phyloP scores from a whole-genome alignment of 495 filamentous ascomycete species.

The Xylaria cubensis region DNA sequence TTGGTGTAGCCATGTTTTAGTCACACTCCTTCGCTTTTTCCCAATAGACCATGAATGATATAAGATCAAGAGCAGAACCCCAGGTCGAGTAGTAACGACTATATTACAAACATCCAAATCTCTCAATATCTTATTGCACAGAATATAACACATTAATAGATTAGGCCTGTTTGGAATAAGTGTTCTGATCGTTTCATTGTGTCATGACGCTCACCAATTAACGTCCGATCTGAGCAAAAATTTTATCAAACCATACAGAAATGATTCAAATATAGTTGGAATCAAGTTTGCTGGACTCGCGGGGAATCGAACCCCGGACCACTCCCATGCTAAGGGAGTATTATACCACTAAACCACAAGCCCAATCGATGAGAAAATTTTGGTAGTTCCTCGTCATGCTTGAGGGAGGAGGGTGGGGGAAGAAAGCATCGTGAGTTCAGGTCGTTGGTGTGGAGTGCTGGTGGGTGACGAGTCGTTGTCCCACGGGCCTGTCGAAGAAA shows the following conservation, averaged over 20 bases:
- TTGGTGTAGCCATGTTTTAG: background rate
- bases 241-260: background rate
- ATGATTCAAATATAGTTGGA: background rate
- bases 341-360: conserved; percentile 26
- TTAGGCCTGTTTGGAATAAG: background rate
- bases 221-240: background rate
- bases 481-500: no score
- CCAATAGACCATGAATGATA: background rate
- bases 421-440: background rate
- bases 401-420: background rate
- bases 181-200: background rate
- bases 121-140: no score
- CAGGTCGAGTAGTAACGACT: background rate
- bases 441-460: background rate
- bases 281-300: conserved; percentile 38
- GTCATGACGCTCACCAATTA: background rate
- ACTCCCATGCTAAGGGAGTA: conserved; percentile 54
- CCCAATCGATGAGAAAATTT: background rate
- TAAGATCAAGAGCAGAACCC: no score
- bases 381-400: background rate
- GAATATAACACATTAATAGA: background rate
- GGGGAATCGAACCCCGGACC: conserved; percentile 61
- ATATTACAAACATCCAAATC: background rate
- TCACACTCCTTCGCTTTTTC: background rate
- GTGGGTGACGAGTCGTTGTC: background rate